Evolutionary conservation across 441 rosid species (phyloP), one percentile per base, ranked within the genome.

Genomic region (Pelargonium citronellum): DNA sequence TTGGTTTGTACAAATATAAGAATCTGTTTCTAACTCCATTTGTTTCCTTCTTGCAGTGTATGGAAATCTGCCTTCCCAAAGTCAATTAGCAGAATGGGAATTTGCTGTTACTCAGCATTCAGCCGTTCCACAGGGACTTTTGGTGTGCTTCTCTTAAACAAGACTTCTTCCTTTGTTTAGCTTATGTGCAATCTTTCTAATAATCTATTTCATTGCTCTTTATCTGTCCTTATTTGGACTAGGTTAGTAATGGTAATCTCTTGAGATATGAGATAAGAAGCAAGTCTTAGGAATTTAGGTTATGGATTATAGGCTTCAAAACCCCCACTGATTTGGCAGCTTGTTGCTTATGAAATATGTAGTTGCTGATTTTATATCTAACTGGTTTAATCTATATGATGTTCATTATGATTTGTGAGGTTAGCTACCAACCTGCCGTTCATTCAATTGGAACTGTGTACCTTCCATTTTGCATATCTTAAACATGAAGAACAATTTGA

Each of bases 71-170:
- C 99, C 99, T 46, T 86, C 96, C 64, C 76, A 87, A 77, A 77
- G 75, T 76, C 96, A 90, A 82, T 75, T 95, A 69, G 94, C 96
- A 53, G 92, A 92, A 73, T 95, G 99, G 99, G 96, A 92, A 79
- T 95, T 92, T 73, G 86, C 97, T 12, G 79, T 95, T 79, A 82
- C 92, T 75, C 97, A 95, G 72, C 98, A 95, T 83, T 95, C 99
- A 66, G 98, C 99, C 41, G 96, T 92, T 63, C 99, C 99, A 0
- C 96, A 90, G 79, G 96, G 95, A 79, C 78, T 95, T 71, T 79
- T 95, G 90, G 99, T 95, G 68, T 5, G 77, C 58, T 53, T 53
- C 16, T 53, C 58, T 53, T 53, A n/a, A 13, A 53, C 20, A 53
- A n/a, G 8, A 13, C 34, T 53, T 53, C 58, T 53, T 53, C 58